Base-by-base conservation (phyloP, 371 early-diverging fungal species). In the Conidiobolus incongruus region DNA sequence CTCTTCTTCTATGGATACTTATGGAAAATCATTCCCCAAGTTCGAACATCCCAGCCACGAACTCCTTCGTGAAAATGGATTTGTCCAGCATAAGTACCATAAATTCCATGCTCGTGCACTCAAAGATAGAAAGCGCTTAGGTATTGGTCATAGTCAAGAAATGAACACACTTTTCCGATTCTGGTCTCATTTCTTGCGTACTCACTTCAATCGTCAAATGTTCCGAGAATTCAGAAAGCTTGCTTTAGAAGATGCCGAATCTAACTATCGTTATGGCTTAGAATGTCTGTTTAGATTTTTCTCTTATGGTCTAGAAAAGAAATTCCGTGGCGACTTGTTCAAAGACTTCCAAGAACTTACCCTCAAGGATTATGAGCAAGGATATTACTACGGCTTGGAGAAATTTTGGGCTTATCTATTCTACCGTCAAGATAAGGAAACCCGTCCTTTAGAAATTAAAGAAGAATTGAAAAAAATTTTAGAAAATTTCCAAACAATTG, bases 151-250 rank as follows among this genome's bases (percentile, higher is more conserved):
- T 19, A 83, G 84, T n/a, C 89, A 85, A 47, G 94, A 91, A 55
- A 93, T 93, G 94, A 93, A 93, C 66, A 91, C 92, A 2, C 61
- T 93, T 45, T 93, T 81, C 75, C 77, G 92, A 16, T 94, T 94
- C 81, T 94, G 94, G 94, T 84, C 82, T 41, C 91, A 94, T 62
- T 94, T 91, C 56, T 65, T 94, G 58, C 86, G 92, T 56, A 90
- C 90, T 57, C 81, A 84, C 52, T 90, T 77, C 54, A 91, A 90
- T 70, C 65, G 70, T 55, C 73, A 72, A 47, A 90, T 94, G 91
- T 89, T 87, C 58, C 59, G 61, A 37, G 92, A 94, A 61, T 94
- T 94, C 62, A 80, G 77, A 63, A 61, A 70, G 15, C 61, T 91
- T 37, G 87, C 94, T 13, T 69, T 81, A n/a, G 89, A 92, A 51